Conservation (phyloP, 306 rosid genomes). For the Elaeagnus macrophylla region DNA sequence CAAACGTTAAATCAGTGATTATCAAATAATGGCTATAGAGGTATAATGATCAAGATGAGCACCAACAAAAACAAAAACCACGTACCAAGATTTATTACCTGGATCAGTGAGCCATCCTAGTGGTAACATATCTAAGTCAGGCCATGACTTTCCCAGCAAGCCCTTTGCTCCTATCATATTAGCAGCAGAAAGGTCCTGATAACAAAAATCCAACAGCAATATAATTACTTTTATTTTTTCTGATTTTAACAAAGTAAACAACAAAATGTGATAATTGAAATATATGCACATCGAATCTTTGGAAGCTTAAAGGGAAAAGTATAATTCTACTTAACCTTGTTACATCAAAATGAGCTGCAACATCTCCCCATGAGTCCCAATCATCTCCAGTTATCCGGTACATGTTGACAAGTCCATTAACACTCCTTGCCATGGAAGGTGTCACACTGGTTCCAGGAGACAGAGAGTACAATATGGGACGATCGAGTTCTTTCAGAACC, state of each 20-base stretch:
- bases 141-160: slow-evolving; percentile 89
- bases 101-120: slow-evolving; percentile 79
- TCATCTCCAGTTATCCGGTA: slow-evolving; percentile 92
- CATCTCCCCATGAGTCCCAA: slow-evolving; percentile 80
- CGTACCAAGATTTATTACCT: slow-evolving; percentile 35
- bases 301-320: slow-evolving; percentile 4
- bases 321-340: slow-evolving; percentile 67
- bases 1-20: too few species aligned
- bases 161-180: slow-evolving; percentile 69
- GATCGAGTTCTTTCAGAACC: slow-evolving; percentile 60
- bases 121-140: slow-evolving; percentile 98
- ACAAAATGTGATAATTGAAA: slow-evolving; percentile 8
- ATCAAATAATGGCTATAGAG: neutral
- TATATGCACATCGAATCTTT: slow-evolving; percentile 7
- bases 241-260: neutral
- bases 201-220: too few species aligned
- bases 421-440: slow-evolving; percentile 65
- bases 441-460: slow-evolving; percentile 85
- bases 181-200: slow-evolving; percentile 64
- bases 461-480: slow-evolving; percentile 59
- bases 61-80: slow-evolving; percentile 8
- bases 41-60: too few species aligned
- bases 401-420: slow-evolving; percentile 73
- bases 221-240: too few species aligned
- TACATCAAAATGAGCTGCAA: slow-evolving; percentile 58